These are phyloP conservation scores for Podospora pseudocomata DNA, from an alignment of 495 filamentous ascomycete genomes.

Conservation along the genomic window DNA sequence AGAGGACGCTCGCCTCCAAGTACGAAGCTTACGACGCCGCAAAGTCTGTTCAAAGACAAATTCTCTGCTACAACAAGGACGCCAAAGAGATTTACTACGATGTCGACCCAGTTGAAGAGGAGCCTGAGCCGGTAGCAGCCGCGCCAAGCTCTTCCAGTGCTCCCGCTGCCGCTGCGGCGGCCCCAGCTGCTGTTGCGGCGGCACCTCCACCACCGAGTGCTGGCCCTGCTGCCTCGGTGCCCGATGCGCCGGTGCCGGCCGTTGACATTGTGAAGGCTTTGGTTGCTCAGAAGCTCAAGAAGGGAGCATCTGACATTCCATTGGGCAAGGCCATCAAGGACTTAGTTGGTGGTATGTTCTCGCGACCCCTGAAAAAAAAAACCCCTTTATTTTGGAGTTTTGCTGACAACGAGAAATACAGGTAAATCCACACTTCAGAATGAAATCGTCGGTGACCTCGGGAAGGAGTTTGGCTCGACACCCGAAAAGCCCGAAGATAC, in stretches of 20 bases:
- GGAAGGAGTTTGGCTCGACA: slow-evolving; percentile 97
- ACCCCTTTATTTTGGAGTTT: slow-evolving; percentile 4
- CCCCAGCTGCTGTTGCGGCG: slow-evolving; percentile 50
- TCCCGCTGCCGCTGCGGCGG: slow-evolving; percentile 49
- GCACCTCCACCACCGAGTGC: slow-evolving; percentile 64
- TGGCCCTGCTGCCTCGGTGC: slow-evolving; percentile 84
- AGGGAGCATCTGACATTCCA: slow-evolving; percentile 81
- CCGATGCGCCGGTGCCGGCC: slow-evolving; percentile 81
- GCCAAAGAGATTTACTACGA: slow-evolving; percentile 99
- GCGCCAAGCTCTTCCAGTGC: slow-evolving; percentile 43
- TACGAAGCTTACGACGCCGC: slow-evolving; percentile 99
- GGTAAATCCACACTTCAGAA: slow-evolving; percentile 98
- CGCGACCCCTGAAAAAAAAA: neutral
- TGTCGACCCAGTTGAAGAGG: slow-evolving; percentile 91
- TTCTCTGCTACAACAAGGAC: slow-evolving; percentile 99
- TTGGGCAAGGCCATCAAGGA: slow-evolving; percentile 98
- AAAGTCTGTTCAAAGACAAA: slow-evolving; percentile 90
- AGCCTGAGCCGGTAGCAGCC: slow-evolving; percentile 59
- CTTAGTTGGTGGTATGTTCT: slow-evolving; percentile 81
- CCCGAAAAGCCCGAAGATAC: slow-evolving; percentile 98
- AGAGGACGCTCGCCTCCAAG: slow-evolving; percentile 90
- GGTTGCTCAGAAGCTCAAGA: slow-evolving; percentile 99
- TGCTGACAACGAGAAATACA: slow-evolving; percentile 32
- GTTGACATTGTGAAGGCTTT: slow-evolving; percentile 85
- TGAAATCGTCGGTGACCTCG: slow-evolving; percentile 90